Percentiles rank a stretch among this genome's conserved stretches.
These are phyloP conservation scores for Fomitopsis betulina DNA, from an alignment of 1,284 basidiomycete genomes.

Conservation along the genomic window DNA sequence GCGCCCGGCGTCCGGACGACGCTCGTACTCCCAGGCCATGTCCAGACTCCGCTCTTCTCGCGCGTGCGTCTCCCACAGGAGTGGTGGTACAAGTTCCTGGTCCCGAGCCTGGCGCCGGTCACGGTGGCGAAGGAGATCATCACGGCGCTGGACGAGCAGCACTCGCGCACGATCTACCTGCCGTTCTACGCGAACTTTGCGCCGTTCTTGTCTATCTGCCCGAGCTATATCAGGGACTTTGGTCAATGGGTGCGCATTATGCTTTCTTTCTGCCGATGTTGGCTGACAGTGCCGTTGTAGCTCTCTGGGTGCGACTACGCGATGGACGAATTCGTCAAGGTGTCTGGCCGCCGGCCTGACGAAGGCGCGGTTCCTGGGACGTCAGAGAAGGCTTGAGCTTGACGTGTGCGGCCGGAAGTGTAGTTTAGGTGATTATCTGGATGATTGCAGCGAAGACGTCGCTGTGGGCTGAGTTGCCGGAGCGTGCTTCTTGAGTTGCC, in stretches of 20 bases:
- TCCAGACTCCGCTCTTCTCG: conserved; percentile 73
- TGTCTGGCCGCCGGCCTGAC: conserved; percentile 40
- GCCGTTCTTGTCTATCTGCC: conserved; percentile 52
- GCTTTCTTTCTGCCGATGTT: not conserved
- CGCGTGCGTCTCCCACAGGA: conserved; percentile 46
- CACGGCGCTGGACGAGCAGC: conserved; percentile 69
- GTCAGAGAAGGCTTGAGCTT: conserved; percentile 3
- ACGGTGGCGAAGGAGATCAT: conserved; percentile 80
- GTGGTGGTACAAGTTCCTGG: conserved; percentile 62
- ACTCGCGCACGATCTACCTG: conserved; percentile 64
- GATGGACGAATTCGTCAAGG: conserved; percentile 43
- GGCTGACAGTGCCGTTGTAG: conserved; percentile 31
- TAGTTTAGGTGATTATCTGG: not conserved
- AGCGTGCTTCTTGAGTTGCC: not conserved
- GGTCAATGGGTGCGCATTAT: conserved; percentile 58
- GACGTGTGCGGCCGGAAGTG: not conserved
- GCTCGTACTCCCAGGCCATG: conserved; percentile 73
- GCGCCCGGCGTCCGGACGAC: conserved; percentile 77
- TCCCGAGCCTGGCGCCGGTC: conserved; percentile 70
- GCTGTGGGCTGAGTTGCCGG: not conserved
- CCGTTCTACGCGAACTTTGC: conserved; percentile 70
- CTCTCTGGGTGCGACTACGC: conserved; percentile 43
- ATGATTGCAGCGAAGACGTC: not conserved
- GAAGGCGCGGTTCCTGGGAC: conserved; percentile 27
- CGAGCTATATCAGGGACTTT: conserved; percentile 70